Evolutionary conservation across 768 basidiomycete genomes (phyloP), one percentile per base, ranked within the genome.

Genomic region (Pleurotus citrinopileatus): DNA sequence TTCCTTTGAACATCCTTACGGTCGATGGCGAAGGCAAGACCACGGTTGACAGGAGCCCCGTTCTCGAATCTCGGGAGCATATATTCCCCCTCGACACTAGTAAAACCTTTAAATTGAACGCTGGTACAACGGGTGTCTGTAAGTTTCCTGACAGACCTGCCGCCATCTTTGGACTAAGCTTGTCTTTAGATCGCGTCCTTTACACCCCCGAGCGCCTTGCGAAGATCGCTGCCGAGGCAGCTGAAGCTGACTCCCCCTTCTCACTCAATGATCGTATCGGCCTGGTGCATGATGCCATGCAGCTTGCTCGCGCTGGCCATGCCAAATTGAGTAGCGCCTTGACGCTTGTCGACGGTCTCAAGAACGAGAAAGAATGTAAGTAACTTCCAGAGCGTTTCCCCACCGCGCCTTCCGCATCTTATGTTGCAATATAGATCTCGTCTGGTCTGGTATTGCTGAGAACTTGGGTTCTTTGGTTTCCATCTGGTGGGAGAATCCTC

Each of bases 91-190:
- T 98, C n/a, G 86, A 92, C 66, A 89, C 84, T 10, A 82, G 70
- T 66, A 83, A 80, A 63, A 74, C 83, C 4, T 98, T 87, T 79
- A 98, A 98, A 72, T 72, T 98, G 57, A 98, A 98, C 65, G 88
- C 87, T 2, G 87, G 87, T 37, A 94, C 93, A 0, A 81, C 81
- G 47, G 94, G 95, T 55, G 90, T 96, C 60, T 98, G 92, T 92
- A 60, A 57, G 92, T 76, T n/a, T n/a, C n/a, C n/a, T n/a, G n/a
- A 7, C 17, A 3, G 5, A 3, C 8, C 42, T 50, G 10, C n/a
- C 5, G 43, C 15, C 20, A 54, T 23, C 53, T 36, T 36, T 58
- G 60, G 50, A 22, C 26, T 34, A 26, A 32, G 17, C 43, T n/a
- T 10, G 51, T 52, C 19, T 56, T 7, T 53, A 92, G 91, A 87